These are phyloP conservation scores for Hyphodiscus hymeniophilus DNA, from an alignment of 495 filamentous ascomycete genomes.

Conservation along the genomic window DNA sequence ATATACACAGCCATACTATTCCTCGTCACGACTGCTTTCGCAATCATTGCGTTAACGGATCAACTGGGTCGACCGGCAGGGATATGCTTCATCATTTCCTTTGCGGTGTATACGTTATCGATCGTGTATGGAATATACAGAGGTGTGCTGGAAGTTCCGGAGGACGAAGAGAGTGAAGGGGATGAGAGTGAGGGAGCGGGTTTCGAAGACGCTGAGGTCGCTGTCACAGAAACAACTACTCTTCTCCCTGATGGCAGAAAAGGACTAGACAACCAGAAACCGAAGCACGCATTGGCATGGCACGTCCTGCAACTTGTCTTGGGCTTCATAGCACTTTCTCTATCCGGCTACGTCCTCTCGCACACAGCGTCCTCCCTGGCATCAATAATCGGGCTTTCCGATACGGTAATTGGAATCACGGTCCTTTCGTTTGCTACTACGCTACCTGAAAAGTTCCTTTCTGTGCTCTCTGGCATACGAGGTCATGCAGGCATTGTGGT, in stretches of 20 bases:
- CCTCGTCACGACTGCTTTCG: slow-evolving; percentile 30
- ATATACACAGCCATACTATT: slow-evolving; percentile 38
- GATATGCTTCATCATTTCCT: slow-evolving; percentile 31
- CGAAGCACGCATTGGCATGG: slow-evolving; percentile 9
- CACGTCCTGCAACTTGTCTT: slow-evolving; percentile 39
- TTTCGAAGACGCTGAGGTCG: neutral
- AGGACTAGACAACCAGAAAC: neutral
- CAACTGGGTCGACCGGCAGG: slow-evolving; percentile 28
- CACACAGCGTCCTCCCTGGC: slow-evolving; percentile 32
- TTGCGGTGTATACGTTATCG: slow-evolving; percentile 39
- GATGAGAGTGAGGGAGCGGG: neutral
- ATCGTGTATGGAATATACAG: slow-evolving; percentile 37
- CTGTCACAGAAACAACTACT: neutral
- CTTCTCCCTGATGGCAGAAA: neutral
- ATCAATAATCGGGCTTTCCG: slow-evolving; percentile 33
- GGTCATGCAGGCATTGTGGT: slow-evolving; percentile 42
- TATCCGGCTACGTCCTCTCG: slow-evolving; percentile 42
- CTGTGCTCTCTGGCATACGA: slow-evolving; percentile 35
- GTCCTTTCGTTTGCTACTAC: slow-evolving; percentile 50
- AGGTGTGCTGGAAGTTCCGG: slow-evolving; percentile 32
- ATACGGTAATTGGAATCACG: slow-evolving; percentile 41
- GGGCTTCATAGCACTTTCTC: slow-evolving; percentile 37
- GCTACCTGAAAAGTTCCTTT: slow-evolving; percentile 46
- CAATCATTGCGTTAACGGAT: slow-evolving; percentile 25
- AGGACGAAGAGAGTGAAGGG: slow-evolving; percentile 25